Base-by-base conservation (phyloP, 1,284 basidiomycete genomes). In the Peniophora sp. region DNA sequence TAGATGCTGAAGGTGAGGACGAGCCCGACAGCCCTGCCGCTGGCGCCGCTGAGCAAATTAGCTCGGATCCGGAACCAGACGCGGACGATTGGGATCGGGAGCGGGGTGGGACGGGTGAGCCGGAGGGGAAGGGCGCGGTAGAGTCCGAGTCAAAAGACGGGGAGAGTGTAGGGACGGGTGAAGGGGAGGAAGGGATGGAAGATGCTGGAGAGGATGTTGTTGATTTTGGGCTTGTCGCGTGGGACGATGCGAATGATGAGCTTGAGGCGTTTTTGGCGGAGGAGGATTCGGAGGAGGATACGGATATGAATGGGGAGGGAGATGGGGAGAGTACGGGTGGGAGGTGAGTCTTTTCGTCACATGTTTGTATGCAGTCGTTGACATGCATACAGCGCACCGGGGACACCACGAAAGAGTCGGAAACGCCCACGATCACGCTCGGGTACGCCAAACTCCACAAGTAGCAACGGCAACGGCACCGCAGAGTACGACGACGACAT, bases 381-480 rank as follows among this genome's bases (percentile, higher is more conserved):
- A n/a, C n/a, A n/a, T n/a, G n/a, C n/a, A 24, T 24, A 12, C 57
- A 81, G 75, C 59, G 61, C 67, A 17, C 68, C 66, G 41, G 69
- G 72, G 24, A 74, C 77, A 1, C 75, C 79, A 5, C 69, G 64
- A 49, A 58, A 60, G 50, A 82, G 72, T 58, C 77, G 83, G 51
- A 88, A 88, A 66, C 81, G 87, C 17, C 58, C 81, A 56, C 76
- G 85, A 57, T 78, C 20, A 89, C 86, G 14, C 85, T 86, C 1
- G 83, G 81, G 1, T 82, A 84, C 23, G 62, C 62, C 51, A 58
- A 57, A 20, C 59, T 61, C 9, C 67, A 69, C 45, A 41, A 17
- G 27, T 32, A 32, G 27, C 12, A 32, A 32, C 27, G 27, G 27
- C 6, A 32, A 32, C 12, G 27, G 27, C 12, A 12, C 12, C 27